Percentiles rank a stretch among this genome's conserved stretches.
Evolutionary conservation across 2,329 filamentous ascomycete genomes (phyloP).

Genomic region (Fusarium brevicatenulatum): DNA sequence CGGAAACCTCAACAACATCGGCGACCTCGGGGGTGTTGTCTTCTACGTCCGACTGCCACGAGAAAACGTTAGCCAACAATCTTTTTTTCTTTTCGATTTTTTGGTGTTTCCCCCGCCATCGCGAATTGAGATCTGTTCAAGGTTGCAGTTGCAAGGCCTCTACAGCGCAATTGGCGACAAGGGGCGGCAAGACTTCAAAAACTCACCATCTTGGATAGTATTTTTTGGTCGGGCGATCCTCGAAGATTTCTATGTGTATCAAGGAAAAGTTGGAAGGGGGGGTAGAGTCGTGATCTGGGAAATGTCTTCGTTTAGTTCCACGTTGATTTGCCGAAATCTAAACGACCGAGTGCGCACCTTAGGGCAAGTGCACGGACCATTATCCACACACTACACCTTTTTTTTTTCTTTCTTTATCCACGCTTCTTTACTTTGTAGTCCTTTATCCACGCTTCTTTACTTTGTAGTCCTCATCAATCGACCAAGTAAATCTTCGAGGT

Average conservation of each 20-base stretch:
- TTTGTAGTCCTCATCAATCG: constrained; percentile 43
- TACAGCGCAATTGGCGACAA: constrained; percentile 33
- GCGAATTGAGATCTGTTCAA: constrained; percentile 13
- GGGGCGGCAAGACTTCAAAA: constrained; percentile 7
- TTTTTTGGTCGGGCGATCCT: constrained; percentile 72
- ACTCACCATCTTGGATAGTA: constrained; percentile 69
- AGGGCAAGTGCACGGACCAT: constrained; percentile 58
- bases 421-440: constrained; percentile 41
- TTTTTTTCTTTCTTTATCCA: constrained; percentile 15
- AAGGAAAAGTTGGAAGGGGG: constrained; percentile 42
- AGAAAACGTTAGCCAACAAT: constrained; percentile 34
- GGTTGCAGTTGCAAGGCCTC: neutral
- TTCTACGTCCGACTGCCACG: constrained; percentile 97
- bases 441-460: constrained; percentile 29
- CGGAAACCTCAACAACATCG: constrained; percentile 95
- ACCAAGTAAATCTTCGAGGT: constrained; percentile 54
- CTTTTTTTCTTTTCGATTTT: neutral
- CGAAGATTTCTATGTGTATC: constrained; percentile 65
- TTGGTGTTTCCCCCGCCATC: constrained; percentile 15
- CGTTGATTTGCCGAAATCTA: constrained; percentile 52
- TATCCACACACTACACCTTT: constrained; percentile 44
- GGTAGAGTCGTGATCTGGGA: constrained; percentile 46
- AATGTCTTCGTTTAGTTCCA: constrained; percentile 46
- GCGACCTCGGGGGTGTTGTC: constrained; percentile 88
- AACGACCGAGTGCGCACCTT: constrained; percentile 50